phyloP scores from a whole-genome alignment of 495 filamentous ascomycete species.

The Aspergillus campestris region DNA sequence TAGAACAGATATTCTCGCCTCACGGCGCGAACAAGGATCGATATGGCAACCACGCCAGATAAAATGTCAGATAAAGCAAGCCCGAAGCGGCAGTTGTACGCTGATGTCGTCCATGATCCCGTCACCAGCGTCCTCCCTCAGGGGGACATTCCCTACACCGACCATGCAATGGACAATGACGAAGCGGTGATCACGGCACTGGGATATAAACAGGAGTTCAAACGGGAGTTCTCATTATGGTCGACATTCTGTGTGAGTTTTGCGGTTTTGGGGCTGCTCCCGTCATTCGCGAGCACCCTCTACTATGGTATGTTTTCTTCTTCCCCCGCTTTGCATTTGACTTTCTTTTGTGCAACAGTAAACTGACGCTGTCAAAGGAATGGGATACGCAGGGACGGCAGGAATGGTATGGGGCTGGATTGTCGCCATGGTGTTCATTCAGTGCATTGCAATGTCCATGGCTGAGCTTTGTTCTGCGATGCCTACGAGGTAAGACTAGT shows the following conservation, averaged over 20 bases:
- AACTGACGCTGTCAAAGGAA: slow-evolving; percentile 32
- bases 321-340: background rate
- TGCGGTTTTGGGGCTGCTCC: slow-evolving; percentile 64
- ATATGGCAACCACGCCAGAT: background rate
- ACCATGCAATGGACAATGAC: slow-evolving; percentile 48
- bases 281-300: slow-evolving; percentile 66
- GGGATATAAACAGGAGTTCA: slow-evolving; percentile 76
- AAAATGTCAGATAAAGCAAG: slow-evolving; percentile 8
- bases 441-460: slow-evolving; percentile 62
- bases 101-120: slow-evolving; percentile 39
- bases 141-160: slow-evolving; percentile 52
- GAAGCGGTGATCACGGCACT: slow-evolving; percentile 62
- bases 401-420: slow-evolving; percentile 85
- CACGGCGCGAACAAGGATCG: background rate
- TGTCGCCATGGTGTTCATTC: slow-evolving; percentile 65
- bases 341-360: background rate
- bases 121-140: slow-evolving; percentile 62
- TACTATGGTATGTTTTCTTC: slow-evolving; percentile 46
- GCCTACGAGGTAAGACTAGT: slow-evolving; percentile 45
- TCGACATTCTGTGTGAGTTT: slow-evolving; percentile 75
- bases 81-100: slow-evolving; percentile 12
- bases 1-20: background rate
- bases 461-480: slow-evolving; percentile 60
- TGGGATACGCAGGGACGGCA: slow-evolving; percentile 73
- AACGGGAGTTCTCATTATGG: slow-evolving; percentile 76